Evolutionary conservation across 2,329 filamentous ascomycete species (phyloP), one percentile per base, ranked within the genome.

Genomic region (Trichoderma sp.): DNA sequence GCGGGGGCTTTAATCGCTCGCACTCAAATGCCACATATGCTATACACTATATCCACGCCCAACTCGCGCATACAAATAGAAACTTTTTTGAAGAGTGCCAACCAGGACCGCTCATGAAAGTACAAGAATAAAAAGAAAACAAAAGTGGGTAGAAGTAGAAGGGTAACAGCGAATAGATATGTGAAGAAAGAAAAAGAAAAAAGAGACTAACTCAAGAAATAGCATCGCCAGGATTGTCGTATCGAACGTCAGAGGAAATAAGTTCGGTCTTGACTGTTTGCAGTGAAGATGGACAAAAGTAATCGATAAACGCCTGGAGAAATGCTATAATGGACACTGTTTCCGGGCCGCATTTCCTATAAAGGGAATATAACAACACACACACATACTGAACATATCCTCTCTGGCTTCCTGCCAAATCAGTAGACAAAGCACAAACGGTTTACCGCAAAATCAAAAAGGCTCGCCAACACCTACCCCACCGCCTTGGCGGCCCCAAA

Each of bases 401-500:
- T 62, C 39, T 51, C 57, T 34, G 43, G 66, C 36, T 32, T 56
- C 18, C 60, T n/a, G 71, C 71, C 71, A 65, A 53, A 61, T 62
- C 56, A 70, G 63, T 74, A 65, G 39, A 71, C 56, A 72, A 56
- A 72, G 65, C 60, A 62, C 32, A 71, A 63, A 34, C 28, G 56
- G 14, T 32, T 11, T 58, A 51, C n/a, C n/a, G 61, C 14, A 65
- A 70, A 62, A 75, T 82, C 77, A 84, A 75, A 79, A 81, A 71
- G 83, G 83, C 57, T 82, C 81, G 12, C 87, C 86, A 12, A 87
- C 82, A 73, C 87, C 86, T 60, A 85, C 80, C 30, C 84, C 84
- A 26, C 85, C 83, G 74, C 83, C 86, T 73, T 85, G 86, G 62
- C 85, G 85, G 32, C 82, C 83, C 84, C 84, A 88, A 47, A 82